A percentile compares a stretch with the other conserved stretches of the same genome.
phyloP scores from a whole-genome alignment of 441 rosid genomes.

The Gossypium aridum region DNA sequence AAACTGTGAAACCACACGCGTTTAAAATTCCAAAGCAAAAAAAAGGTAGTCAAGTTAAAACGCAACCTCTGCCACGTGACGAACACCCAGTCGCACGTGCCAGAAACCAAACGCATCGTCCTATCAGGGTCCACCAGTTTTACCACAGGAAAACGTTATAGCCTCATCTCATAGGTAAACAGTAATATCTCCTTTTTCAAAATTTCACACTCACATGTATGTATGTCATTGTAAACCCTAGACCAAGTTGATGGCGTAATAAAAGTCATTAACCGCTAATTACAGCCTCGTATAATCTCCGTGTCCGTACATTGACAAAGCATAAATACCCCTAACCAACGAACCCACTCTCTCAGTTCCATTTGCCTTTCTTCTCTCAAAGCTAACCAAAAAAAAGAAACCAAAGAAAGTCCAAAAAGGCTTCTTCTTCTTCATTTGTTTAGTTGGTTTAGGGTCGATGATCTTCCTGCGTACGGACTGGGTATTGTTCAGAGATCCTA shows the following conservation, averaged over 20 bases:
- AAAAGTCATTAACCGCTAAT: not conserved
- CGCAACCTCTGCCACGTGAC: constrained; percentile 39
- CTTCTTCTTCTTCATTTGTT: not conserved
- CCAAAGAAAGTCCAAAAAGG: constrained; percentile 5
- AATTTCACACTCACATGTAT: constrained; percentile 13
- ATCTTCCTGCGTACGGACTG: constrained; percentile 27
- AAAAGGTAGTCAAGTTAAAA: not conserved
- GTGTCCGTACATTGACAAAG: constrained; percentile 9
- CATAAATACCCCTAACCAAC: constrained; percentile 35
- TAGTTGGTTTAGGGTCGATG: not conserved
- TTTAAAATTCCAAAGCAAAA: constrained; percentile 17
- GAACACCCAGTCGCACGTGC: constrained; percentile 30
- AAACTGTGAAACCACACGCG: constrained; percentile 18
- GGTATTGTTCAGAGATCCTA: constrained; percentile 25
- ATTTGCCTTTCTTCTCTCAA: not conserved
- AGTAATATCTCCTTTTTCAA: not conserved
- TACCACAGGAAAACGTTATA: not conserved
- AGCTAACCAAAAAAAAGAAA: constrained; percentile 5
- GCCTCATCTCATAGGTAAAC: not conserved
- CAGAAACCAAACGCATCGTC: constrained; percentile 23
- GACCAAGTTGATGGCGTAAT: not conserved
- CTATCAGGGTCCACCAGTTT: not conserved
- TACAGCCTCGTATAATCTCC: constrained; percentile 1
- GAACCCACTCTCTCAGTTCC: constrained; percentile 7
- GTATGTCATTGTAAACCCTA: not conserved